These are phyloP conservation scores for Magnaporthiopsis incrustans DNA, from an alignment of 2,329 filamentous ascomycete genomes.

Conservation along the genomic window DNA sequence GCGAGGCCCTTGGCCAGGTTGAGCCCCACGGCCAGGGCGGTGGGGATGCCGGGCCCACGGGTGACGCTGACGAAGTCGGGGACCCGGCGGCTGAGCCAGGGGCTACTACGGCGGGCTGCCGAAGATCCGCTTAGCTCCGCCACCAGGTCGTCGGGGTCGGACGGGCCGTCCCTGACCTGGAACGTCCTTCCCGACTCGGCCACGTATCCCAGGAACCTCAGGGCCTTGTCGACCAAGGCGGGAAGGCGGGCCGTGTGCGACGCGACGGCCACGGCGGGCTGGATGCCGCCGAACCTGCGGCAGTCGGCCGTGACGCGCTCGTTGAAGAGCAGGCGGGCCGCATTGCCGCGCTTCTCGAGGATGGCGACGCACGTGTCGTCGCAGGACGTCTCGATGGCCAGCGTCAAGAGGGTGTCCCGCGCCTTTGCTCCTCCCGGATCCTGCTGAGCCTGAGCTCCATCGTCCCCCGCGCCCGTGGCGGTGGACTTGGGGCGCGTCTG, in stretches of 20 bases:
- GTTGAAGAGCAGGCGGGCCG: conserved; percentile 65
- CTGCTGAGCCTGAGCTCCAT: not conserved
- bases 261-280: conserved; percentile 66
- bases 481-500: not conserved
- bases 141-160: not conserved
- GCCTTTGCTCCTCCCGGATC: no score
- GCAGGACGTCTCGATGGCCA: conserved; percentile 80
- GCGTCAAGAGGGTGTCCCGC: conserved; percentile 30
- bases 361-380: conserved; percentile 90
- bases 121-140: not conserved
- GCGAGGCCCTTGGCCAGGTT: conserved; percentile 83
- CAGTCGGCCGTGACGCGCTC: conserved; percentile 77
- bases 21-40: conserved; percentile 69
- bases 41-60: conserved; percentile 80
- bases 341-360: conserved; percentile 46
- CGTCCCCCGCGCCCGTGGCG: no score
- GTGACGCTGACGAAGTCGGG: conserved; percentile 80
- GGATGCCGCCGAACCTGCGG: conserved; percentile 65
- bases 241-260: conserved; percentile 69
- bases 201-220: conserved; percentile 36
- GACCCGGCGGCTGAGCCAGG: not conserved
- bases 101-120: no score
- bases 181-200: no score
- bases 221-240: conserved; percentile 55
- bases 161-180: not conserved